A percentile compares a stretch with the other conserved stretches of the same genome.
phyloP scores from a whole-genome alignment of 2,329 filamentous ascomycete genomes.

The Monosporascus sp. region DNA sequence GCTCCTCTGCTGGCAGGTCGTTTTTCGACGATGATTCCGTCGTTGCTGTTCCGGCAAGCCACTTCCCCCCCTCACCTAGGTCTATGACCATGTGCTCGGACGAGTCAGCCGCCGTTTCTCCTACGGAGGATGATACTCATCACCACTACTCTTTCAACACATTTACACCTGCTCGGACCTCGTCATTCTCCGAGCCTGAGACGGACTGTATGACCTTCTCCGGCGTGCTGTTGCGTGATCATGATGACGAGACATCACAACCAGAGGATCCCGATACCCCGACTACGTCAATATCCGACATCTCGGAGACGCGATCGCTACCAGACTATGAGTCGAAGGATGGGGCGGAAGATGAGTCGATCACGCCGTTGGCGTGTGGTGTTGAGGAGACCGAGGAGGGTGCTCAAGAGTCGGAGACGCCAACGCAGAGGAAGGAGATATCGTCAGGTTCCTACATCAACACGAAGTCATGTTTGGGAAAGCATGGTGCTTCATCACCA shows the following conservation, averaged over 20 bases:
- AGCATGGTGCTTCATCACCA: constrained; percentile 28
- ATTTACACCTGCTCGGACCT: constrained; percentile 39
- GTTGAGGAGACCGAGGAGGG: constrained; percentile 28
- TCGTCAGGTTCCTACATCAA: constrained; percentile 19
- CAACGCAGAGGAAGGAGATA: constrained; percentile 36
- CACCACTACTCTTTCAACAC: constrained; percentile 26
- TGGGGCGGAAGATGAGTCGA: constrained; percentile 20
- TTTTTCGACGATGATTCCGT: constrained; percentile 39
- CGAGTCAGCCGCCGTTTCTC: constrained; percentile 35
- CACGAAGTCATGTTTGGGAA: constrained; percentile 18
- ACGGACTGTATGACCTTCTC: constrained; percentile 32
- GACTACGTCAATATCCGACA: constrained; percentile 40
- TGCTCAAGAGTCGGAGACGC: constrained; percentile 37
- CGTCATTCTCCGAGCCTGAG: constrained; percentile 49
- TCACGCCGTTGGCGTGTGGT: constrained; percentile 13
- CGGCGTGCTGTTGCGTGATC: constrained; percentile 30
- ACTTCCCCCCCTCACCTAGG: constrained; percentile 40
- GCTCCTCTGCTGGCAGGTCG: constrained; percentile 23
- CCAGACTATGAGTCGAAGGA: constrained; percentile 26
- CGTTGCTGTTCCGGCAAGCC: constrained; percentile 21
- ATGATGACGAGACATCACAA: constrained; percentile 37
- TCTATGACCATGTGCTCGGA: constrained; percentile 44
- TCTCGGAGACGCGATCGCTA: constrained; percentile 33
- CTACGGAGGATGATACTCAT: constrained; percentile 25
- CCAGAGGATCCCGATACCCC: constrained; percentile 39